Evolutionary conservation across 169 alveolate genomes (phyloP).

Genomic region (Theileria luwenshuni): DNA sequence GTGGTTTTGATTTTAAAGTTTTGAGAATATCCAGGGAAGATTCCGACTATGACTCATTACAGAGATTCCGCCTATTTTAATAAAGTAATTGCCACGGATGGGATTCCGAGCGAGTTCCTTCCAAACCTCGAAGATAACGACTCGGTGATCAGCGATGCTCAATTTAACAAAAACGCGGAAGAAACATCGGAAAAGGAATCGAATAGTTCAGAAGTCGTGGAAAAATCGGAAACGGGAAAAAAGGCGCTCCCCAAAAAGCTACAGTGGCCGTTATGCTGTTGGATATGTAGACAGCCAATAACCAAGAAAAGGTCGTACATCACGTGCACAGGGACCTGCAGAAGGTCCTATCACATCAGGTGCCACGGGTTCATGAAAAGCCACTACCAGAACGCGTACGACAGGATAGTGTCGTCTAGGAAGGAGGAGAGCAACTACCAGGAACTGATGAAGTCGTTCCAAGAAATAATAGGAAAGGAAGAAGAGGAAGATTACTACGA

Average conservation of each 20-base stretch:
- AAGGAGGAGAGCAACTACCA: not conserved
- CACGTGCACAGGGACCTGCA: slow-evolving; percentile 40
- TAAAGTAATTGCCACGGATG: slow-evolving; percentile 14
- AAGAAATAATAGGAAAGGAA: not conserved
- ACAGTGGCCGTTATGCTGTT: slow-evolving; percentile 62
- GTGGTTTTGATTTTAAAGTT: too few species aligned
- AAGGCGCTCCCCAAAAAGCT: slow-evolving; percentile 18
- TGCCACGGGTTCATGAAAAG: slow-evolving; percentile 48
- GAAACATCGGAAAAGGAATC: slow-evolving; percentile 8
- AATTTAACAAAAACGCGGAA: slow-evolving; percentile 4
- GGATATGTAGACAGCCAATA: slow-evolving; percentile 67
- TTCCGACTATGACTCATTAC: slow-evolving; percentile 19
- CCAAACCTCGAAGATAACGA: slow-evolving; percentile 30
- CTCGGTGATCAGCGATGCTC: slow-evolving; percentile 7
- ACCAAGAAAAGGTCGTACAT: slow-evolving; percentile 24
- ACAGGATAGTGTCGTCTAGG: not conserved
- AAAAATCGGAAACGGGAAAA: slow-evolving; percentile 12
- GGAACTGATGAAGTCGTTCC: not conserved
- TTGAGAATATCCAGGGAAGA: too few species aligned
- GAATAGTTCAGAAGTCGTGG: slow-evolving; percentile 6
- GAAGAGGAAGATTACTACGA: not conserved
- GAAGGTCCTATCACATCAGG: slow-evolving; percentile 40
- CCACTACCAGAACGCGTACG: slow-evolving; percentile 21
- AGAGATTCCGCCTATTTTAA: slow-evolving; percentile 16
- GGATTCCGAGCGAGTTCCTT: slow-evolving; percentile 34